Evolutionary conservation across 1,284 basidiomycete genomes (phyloP).

Genomic region (Boletus semigastroideus): DNA sequence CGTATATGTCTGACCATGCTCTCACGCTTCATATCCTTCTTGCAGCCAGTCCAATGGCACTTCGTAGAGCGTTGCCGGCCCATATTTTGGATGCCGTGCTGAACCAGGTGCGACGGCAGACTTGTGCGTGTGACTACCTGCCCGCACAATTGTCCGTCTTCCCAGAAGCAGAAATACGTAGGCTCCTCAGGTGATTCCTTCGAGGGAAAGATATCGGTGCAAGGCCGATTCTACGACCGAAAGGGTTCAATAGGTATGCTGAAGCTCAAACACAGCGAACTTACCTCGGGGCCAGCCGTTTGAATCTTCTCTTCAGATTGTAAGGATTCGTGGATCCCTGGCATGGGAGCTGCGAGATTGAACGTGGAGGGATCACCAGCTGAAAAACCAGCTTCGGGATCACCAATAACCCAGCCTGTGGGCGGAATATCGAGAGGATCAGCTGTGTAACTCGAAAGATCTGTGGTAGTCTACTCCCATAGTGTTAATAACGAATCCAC

Average conservation of each 20-base stretch:
- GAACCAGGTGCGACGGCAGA: constrained; percentile 16
- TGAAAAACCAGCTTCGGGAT: not conserved
- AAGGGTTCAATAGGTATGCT: not conserved
- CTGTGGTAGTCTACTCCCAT: not conserved
- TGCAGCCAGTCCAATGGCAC: constrained; percentile 22
- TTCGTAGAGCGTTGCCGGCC: not conserved
- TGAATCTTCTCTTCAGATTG: not conserved
- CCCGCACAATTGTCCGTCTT: constrained; percentile 4
- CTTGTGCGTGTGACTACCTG: not conserved
- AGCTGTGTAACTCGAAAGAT: not conserved
- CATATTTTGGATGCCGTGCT: constrained; percentile 14
- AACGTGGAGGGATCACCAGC: not conserved
- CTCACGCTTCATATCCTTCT: constrained; percentile 23
- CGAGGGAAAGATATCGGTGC: too few relatives aligned
- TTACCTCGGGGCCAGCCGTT: not conserved
- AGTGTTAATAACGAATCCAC: not conserved
- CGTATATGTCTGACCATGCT: constrained; percentile 23
- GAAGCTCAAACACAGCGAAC: not conserved
- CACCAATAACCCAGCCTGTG: not conserved
- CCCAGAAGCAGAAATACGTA: constrained; percentile 7
- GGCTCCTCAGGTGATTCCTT: not conserved
- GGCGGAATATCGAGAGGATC: not conserved
- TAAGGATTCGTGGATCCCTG: not conserved
- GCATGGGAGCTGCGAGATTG: not conserved
- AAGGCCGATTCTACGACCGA: not conserved